Evolutionary conservation across 805 yeast species (phyloP), one percentile per base, ranked within the genome.

Genomic region (Diddensiella caesifluorescens): DNA sequence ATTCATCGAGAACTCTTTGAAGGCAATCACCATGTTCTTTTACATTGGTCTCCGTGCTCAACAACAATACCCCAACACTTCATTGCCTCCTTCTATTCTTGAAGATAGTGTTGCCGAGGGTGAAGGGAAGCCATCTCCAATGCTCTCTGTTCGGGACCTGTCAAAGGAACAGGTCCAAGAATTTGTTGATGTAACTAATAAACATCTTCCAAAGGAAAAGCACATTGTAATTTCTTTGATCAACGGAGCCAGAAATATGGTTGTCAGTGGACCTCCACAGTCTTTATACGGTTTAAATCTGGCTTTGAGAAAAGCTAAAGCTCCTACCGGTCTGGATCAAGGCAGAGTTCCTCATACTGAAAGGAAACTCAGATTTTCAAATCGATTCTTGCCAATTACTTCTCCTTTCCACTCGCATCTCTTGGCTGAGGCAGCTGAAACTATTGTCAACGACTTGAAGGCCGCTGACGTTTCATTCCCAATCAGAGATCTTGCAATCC

Each of bases 221-320:
- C 95, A 87, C 60, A 82, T 92, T 58, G 85, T 81, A 47, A 80
- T 92, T 51, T 88, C 97, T 32, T 77, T 92, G 62, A 74, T 89
- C 55, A 92, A 92, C 62, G 98, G 98, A 64, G 95, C 95, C 36
- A 79, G 95, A 70, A 86, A 88, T 66, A 74, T 88, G 69, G 98
- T 92, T 44, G 88, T 90, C 36, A 78, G 95, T 18, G 99, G 99
- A 64, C 98, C 97, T 37, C 97, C 99, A 44, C 95, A 89, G 74
- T 88, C 97, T 2, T 72, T 92, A 48, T 92, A 90, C 57, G 99
- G 99, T 73, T 76, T 92, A 57, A 89, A 89, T 68, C 74, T 92
- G 59, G 76, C 90, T 47, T 74, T 92, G 64, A 81, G 98, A 73
- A 85, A 86, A 69, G 87, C 87, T 46, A 92, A 92, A 70, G 97